Conservation (phyloP, 768 basidiomycete genomes). For the Boletellus ananiceps region DNA sequence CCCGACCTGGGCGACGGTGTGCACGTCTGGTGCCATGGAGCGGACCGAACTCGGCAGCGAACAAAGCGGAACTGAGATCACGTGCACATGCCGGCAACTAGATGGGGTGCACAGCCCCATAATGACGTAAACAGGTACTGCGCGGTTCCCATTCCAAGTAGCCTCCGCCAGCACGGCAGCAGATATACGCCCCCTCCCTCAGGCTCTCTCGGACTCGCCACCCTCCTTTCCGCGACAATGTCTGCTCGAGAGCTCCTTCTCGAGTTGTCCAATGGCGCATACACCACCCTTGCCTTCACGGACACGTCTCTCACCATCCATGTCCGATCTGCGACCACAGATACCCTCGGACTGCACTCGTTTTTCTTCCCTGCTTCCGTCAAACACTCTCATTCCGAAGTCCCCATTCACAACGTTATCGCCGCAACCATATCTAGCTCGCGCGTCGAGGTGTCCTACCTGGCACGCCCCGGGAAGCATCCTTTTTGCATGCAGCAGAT, state of each 20-base stretch:
- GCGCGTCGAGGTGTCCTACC: slow-evolving; percentile 46
- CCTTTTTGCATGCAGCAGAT: slow-evolving; percentile 36
- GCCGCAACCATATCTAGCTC: slow-evolving; percentile 39
- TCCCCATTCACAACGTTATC: slow-evolving; percentile 51
- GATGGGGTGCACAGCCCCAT: too few relatives aligned
- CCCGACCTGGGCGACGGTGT: slow-evolving; percentile 63
- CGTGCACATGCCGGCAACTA: too few relatives aligned
- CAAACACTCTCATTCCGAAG: slow-evolving; percentile 16
- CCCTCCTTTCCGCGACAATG: slow-evolving; percentile 11
- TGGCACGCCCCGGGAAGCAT: slow-evolving; percentile 42
- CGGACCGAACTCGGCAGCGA: slow-evolving; percentile 1
- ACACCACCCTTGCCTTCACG: slow-evolving; percentile 25
- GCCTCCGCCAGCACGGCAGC: too few relatives aligned
- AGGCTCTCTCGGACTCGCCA: not conserved
- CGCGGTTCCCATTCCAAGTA: too few relatives aligned
- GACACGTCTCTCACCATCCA: slow-evolving; percentile 26
- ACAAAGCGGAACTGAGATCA: not conserved
- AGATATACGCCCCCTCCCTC: not conserved
- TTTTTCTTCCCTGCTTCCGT: slow-evolving; percentile 10
- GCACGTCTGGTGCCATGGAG: slow-evolving; percentile 35
- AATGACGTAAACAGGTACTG: too few relatives aligned
- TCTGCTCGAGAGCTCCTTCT: slow-evolving; percentile 19
- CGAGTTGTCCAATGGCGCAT: slow-evolving; percentile 7
- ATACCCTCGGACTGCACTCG: slow-evolving; percentile 2
- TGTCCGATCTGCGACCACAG: slow-evolving; percentile 10